phyloP scores from a whole-genome alignment of 257 asterid species.

The Gardenia jasminoides region DNA sequence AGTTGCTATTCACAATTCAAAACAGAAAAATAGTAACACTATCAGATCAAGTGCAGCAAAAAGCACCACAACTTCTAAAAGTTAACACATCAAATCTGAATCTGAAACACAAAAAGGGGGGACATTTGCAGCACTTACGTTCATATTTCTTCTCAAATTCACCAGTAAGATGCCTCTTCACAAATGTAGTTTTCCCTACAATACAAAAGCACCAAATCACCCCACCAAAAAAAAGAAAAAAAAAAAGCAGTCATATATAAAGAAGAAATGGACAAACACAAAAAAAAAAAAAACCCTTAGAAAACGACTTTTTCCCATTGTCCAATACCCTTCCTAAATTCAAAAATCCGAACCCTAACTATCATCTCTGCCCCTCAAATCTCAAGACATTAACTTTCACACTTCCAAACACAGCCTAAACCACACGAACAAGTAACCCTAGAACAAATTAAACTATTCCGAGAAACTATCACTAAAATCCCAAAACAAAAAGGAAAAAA shows the following conservation, averaged over 20 bases:
- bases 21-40: neutral
- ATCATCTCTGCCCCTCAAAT: neutral
- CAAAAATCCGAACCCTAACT: neutral
- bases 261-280: neutral
- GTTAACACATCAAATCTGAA: neutral
- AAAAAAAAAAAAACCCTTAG: neutral
- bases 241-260: too few species aligned
- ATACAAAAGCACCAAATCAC: neutral
- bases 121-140: conserved; percentile 43
- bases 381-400: neutral
- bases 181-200: conserved; percentile 81
- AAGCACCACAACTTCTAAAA: too few species aligned
- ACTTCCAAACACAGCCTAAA: neutral
- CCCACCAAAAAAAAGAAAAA: too few species aligned
- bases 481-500: too few species aligned
- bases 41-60: neutral
- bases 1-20: conserved; percentile 40
- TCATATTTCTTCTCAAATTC: conserved; percentile 94
- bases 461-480: too few species aligned
- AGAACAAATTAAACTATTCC: neutral
- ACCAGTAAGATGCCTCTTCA: conserved; percentile 87
- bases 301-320: neutral
- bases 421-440: neutral
- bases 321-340: too few species aligned
- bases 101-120: neutral